Evolutionary conservation across 2,329 filamentous ascomycete genomes (phyloP).

Genomic region (Colletotrichum siamense): DNA sequence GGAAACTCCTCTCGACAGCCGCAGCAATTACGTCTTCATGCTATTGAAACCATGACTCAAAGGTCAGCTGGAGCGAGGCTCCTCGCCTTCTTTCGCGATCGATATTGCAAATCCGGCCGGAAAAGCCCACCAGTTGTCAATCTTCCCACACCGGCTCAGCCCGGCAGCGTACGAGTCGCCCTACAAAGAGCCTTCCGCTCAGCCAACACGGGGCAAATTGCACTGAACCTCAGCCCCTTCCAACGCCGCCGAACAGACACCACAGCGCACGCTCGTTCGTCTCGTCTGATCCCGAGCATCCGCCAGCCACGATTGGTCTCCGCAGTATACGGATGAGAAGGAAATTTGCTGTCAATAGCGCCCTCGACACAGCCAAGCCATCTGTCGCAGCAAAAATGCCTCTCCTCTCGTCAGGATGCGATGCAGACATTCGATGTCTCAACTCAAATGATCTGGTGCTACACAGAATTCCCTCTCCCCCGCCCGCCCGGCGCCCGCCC

Average conservation of each 20-base stretch:
- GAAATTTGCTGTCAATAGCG: neutral
- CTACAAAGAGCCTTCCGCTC: slow-evolving; percentile 1
- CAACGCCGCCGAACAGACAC: neutral
- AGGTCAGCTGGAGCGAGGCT: neutral
- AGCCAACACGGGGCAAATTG: slow-evolving; percentile 19
- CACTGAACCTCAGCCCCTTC: slow-evolving; percentile 17
- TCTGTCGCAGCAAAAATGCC: neutral
- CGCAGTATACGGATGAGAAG: neutral
- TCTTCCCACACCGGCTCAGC: slow-evolving; percentile 4
- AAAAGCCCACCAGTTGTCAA: neutral
- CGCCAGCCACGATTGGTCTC: slow-evolving; percentile 3
- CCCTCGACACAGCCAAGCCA: neutral
- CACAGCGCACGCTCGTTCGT: neutral
- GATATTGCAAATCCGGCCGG: neutral
- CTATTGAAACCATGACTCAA: neutral
- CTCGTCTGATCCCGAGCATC: neutral
- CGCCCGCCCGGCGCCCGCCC: neutral
- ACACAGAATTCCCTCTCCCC: neutral
- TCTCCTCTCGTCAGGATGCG: neutral
- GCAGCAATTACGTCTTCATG: slow-evolving; percentile 4
- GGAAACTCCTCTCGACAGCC: neutral
- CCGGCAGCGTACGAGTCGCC: slow-evolving; percentile 4
- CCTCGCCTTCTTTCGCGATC: neutral
- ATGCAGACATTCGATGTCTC: slow-evolving; percentile 4
- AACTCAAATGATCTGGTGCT: slow-evolving; percentile 1